Conservation (phyloP, 495 filamentous ascomycete species). For the Penicillium flavigenum region DNA sequence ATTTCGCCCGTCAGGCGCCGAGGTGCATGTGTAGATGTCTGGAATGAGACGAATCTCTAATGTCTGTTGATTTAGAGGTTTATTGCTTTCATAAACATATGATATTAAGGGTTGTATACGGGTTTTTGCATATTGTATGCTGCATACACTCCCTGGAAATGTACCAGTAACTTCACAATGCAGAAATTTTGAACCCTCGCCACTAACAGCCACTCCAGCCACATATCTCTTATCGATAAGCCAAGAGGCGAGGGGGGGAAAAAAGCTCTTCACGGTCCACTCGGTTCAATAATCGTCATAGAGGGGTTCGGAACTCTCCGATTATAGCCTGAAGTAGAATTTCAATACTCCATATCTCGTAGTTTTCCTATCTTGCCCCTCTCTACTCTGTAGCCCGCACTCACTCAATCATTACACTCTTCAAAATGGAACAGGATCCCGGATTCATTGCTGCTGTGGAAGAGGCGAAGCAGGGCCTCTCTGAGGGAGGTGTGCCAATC, state of each 20-base stretch:
- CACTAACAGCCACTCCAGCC: conserved; percentile 12
- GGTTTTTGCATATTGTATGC: not conserved
- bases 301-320: conserved; percentile 22
- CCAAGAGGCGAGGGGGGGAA: conserved; percentile 1
- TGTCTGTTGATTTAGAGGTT: not conserved
- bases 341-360: not conserved
- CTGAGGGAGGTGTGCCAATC: conserved; percentile 82
- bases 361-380: conserved; percentile 4
- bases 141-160: conserved; percentile 1
- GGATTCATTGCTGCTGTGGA: conserved; percentile 66
- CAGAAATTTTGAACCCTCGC: conserved; percentile 6
- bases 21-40: not conserved
- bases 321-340: conserved; percentile 8
- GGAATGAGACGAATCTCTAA: not conserved
- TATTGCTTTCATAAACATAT: not conserved
- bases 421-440: conserved; percentile 46
- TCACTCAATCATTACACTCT: not conserved
- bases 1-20: not conserved
- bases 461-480: conserved; percentile 64
- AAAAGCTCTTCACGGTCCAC: conserved; percentile 24
- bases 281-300: conserved; percentile 6
- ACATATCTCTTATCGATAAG: conserved; percentile 30
- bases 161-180: not conserved
- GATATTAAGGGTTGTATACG: not conserved
- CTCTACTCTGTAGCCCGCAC: not conserved